Percentiles rank a stretch among this genome's conserved stretches.
Conservation (phyloP, 176 grass and related monocot genomes). For the Carex parvula region DNA sequence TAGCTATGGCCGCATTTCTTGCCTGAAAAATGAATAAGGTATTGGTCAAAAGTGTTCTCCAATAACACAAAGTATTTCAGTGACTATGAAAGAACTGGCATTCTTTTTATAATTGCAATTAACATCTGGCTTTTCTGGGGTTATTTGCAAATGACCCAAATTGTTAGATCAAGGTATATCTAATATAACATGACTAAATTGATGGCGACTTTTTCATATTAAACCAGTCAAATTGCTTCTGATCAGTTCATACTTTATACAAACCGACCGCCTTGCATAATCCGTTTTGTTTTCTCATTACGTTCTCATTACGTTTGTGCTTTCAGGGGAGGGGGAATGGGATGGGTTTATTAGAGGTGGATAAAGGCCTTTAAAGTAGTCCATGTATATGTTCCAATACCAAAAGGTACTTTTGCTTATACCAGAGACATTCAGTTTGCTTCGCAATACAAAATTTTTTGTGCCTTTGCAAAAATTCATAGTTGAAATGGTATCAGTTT, state of each 20-base stretch:
- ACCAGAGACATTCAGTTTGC: neutral
- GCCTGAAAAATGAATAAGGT: conserved; percentile 38
- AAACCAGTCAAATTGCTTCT: neutral
- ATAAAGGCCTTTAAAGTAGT: neutral
- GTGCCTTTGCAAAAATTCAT: neutral
- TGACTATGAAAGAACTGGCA: neutral
- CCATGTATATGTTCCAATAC: neutral
- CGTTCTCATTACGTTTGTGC: neutral
- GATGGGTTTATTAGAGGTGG: neutral
- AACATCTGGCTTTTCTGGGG: neutral
- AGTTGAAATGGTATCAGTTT: neutral
- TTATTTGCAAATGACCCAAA: neutral
- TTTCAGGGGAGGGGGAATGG: neutral
- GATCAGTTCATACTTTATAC: neutral
- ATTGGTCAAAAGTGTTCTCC: neutral
- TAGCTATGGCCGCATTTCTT: conserved; percentile 89
- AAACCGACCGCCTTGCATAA: neutral
- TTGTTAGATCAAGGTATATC: neutral
- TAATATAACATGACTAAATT: neutral
- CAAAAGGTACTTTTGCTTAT: neutral
- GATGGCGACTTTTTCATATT: neutral
- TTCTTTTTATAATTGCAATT: neutral
- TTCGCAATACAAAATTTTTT: neutral
- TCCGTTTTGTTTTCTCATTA: neutral
- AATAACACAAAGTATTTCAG: neutral